Percentiles rank a stretch among this genome's conserved stretches.
These are phyloP conservation scores for Macrocybe gigantea DNA, from an alignment of 768 basidiomycete genomes.

Conservation along the genomic window DNA sequence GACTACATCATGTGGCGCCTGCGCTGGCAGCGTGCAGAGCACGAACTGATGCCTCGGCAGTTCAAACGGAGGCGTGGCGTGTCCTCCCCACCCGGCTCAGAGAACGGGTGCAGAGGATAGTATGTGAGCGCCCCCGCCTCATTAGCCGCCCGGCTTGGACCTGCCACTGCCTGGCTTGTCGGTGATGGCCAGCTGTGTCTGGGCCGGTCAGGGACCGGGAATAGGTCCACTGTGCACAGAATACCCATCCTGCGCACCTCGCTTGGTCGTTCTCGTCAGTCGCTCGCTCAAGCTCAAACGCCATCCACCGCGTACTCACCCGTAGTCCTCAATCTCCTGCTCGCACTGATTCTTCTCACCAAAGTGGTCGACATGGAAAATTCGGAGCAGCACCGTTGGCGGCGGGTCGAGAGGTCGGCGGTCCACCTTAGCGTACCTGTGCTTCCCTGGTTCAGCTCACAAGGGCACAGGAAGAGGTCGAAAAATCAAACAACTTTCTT, in stretches of 20 bases:
- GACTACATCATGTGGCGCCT: constrained; percentile 24
- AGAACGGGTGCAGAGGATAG: constrained; percentile 33
- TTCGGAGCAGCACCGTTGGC: constrained; percentile 44
- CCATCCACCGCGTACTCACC: constrained; percentile 27
- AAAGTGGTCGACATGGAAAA: constrained; percentile 39
- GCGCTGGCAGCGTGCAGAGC: constrained; percentile 19
- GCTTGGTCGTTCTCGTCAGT: constrained; percentile 22
- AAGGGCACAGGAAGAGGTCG: neutral
- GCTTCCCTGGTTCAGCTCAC: constrained; percentile 7
- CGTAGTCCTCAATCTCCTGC: constrained; percentile 43
- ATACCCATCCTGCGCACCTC: constrained; percentile 52
- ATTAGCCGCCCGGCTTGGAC: too few species aligned
- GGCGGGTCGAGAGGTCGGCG: constrained; percentile 64
- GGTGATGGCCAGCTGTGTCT: constrained; percentile 2
- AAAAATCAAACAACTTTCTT: constrained; percentile 43
- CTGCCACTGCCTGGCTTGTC: neutral
- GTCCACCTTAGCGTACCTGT: constrained; percentile 57
- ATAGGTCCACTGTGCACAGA: constrained; percentile 69
- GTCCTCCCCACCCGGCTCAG: constrained; percentile 18
- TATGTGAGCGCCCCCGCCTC: constrained; percentile 20
- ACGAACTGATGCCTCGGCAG: constrained; percentile 31
- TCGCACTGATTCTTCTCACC: constrained; percentile 35
- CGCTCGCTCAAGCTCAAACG: neutral
- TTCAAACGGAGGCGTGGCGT: constrained; percentile 23
- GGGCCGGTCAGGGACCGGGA: constrained; percentile 43